These are phyloP conservation scores for Houttuynia cordata DNA, from an alignment of 164 flowering plant species.

Conservation along the genomic window DNA sequence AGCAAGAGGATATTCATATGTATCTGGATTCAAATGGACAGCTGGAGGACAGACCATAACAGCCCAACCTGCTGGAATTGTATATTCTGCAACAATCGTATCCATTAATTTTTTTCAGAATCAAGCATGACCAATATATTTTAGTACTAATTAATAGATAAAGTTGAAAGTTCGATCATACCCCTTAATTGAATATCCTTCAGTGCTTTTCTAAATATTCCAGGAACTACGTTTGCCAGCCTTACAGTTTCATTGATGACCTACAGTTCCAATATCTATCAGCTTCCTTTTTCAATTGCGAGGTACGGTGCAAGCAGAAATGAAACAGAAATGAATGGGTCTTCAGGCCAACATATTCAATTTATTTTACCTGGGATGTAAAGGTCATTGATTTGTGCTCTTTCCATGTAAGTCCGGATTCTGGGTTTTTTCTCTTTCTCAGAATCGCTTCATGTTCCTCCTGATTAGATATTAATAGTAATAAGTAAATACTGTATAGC, in stretches of 20 bases:
- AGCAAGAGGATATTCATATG: constrained; percentile 56
- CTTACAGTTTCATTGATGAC: constrained; percentile 32
- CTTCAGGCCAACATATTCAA: not conserved
- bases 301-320: not conserved
- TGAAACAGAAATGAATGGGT: not conserved
- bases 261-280: constrained; percentile 8
- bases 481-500: not conserved
- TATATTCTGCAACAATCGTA: constrained; percentile 38
- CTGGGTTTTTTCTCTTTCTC: constrained; percentile 13
- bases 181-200: constrained; percentile 22
- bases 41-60: constrained; percentile 92
- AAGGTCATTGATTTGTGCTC: constrained; percentile 35
- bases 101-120: not conserved
- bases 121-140: not conserved
- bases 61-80: constrained; percentile 88
- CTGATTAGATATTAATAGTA: not conserved
- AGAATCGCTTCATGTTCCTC: constrained; percentile 6
- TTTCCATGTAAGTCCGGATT: constrained; percentile 22
- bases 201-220: constrained; percentile 26
- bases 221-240: constrained; percentile 25
- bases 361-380: constrained; percentile 18
- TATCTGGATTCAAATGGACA: constrained; percentile 70
- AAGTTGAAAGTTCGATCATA: not conserved
- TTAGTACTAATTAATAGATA: not conserved
- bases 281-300: not conserved